A percentile compares a stretch with the other conserved stretches of the same genome.
phyloP scores from a whole-genome alignment of 257 asterid species.

The Anisodus tanguticus region DNA sequence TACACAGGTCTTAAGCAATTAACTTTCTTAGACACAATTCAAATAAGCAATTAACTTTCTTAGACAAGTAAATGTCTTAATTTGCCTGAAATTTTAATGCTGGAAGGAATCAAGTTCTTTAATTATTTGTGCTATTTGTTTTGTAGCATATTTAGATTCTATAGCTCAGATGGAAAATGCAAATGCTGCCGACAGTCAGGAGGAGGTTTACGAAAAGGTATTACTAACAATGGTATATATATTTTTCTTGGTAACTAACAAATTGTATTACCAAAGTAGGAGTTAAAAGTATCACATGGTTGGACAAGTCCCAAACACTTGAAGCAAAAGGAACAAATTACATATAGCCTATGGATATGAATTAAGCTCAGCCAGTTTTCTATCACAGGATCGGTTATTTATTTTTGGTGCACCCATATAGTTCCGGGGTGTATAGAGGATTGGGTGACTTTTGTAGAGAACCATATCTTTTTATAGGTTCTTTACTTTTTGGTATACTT shows the following conservation, averaged over 20 bases:
- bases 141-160: slow-evolving; percentile 71
- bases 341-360: not conserved
- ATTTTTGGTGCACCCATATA: too few species aligned
- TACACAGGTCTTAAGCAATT: too few species aligned
- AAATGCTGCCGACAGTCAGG: slow-evolving; percentile 83
- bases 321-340: not conserved
- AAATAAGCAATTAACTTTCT: too few species aligned
- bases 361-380: not conserved
- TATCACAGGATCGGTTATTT: too few species aligned
- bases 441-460: too few species aligned
- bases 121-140: not conserved
- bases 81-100: not conserved
- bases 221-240: not conserved
- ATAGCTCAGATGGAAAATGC: slow-evolving; percentile 72
- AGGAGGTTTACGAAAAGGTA: slow-evolving; percentile 79
- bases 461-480: too few species aligned
- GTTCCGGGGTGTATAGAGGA: too few species aligned
- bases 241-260: not conserved
- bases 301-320: slow-evolving; percentile 8
- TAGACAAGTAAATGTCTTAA: not conserved
- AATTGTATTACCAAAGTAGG: not conserved
- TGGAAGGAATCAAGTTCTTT: not conserved
- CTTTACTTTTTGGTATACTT: too few species aligned
- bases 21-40: too few species aligned
- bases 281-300: not conserved